Percentiles rank a stretch among this genome's conserved stretches.
Evolutionary conservation across 176 grass and related monocot species (phyloP).

Genomic region (Coix lacrymajobi): DNA sequence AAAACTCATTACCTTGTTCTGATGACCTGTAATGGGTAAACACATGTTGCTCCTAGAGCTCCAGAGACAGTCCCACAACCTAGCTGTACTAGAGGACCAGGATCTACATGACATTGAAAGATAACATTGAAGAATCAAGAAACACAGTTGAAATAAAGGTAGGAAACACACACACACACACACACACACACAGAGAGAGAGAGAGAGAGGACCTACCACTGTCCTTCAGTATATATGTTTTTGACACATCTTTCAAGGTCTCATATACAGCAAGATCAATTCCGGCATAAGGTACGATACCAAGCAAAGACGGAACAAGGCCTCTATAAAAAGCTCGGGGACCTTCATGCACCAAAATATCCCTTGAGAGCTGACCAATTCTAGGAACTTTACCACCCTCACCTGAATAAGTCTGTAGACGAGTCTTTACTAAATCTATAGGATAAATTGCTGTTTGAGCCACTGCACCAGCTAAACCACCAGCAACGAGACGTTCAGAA

Average conservation of each 20-base stretch:
- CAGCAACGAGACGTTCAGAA: constrained; percentile 78
- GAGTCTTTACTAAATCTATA: constrained; percentile 89
- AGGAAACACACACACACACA: constrained; percentile 11
- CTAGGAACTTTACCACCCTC: constrained; percentile 73
- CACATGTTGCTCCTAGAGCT: constrained; percentile 88
- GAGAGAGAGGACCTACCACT: constrained; percentile 47
- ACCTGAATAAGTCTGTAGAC: constrained; percentile 74
- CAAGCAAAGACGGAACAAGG: constrained; percentile 80
- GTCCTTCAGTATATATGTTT: constrained; percentile 76
- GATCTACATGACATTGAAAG: constrained; percentile 54
- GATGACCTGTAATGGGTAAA: constrained; percentile 97
- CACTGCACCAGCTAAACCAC: constrained; percentile 91
- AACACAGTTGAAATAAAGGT: constrained; percentile 8
- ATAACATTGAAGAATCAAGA: constrained; percentile 25
- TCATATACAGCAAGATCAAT: constrained; percentile 96
- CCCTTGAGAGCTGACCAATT: constrained; percentile 61
- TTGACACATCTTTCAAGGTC: constrained; percentile 91
- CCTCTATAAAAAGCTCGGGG: constrained; percentile 92
- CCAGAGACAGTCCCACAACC: constrained; percentile 88
- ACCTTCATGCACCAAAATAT: constrained; percentile 83
- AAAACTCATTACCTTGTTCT: constrained; percentile 73
- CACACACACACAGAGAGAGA: too few species aligned
- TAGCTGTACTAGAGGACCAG: constrained; percentile 83
- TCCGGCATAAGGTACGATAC: constrained; percentile 92
- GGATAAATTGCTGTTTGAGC: constrained; percentile 91